These are phyloP conservation scores for Claviceps purpurea DNA, from an alignment of 2,329 filamentous ascomycete genomes.

Conservation along the genomic window DNA sequence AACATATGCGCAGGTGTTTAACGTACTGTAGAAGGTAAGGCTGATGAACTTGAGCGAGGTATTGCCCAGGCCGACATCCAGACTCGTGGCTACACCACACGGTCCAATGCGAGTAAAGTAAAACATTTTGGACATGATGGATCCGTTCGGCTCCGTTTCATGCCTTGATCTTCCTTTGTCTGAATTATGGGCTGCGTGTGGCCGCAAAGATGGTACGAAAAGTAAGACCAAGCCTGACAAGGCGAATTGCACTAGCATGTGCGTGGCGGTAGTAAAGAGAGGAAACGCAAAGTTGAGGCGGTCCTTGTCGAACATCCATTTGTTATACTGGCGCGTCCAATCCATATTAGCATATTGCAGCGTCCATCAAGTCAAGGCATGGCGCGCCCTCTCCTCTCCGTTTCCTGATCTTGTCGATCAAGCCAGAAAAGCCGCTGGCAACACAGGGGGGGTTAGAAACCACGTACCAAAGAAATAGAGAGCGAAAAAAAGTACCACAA, in stretches of 20 bases:
- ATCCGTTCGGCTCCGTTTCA: constrained; percentile 38
- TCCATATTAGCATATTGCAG: not conserved
- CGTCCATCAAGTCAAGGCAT: no score
- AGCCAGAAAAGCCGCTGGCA: not conserved
- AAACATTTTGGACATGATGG: constrained; percentile 78
- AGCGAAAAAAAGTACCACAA: constrained; percentile 88
- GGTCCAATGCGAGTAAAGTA: constrained; percentile 86
- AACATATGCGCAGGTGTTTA: not conserved
- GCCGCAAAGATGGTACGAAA: constrained; percentile 70
- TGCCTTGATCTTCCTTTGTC: constrained; percentile 37
- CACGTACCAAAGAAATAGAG: constrained; percentile 72
- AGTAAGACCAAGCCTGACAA: constrained; percentile 68
- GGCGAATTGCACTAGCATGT: constrained; percentile 90
- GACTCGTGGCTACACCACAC: constrained; percentile 80
- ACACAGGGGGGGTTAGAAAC: constrained; percentile 8
- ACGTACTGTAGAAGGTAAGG: constrained; percentile 83
- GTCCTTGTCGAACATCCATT: constrained; percentile 94
- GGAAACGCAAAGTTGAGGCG: constrained; percentile 86
- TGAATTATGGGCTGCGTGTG: constrained; percentile 36
- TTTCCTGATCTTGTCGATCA: not conserved
- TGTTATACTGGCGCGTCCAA: constrained; percentile 65
- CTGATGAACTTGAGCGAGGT: constrained; percentile 93
- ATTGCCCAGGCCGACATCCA: constrained; percentile 93
- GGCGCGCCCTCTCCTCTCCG: no score
- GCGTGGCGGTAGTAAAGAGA: constrained; percentile 84